Percentiles rank a stretch among this genome's conserved stretches.
phyloP scores from a whole-genome alignment of 2,329 filamentous ascomycete species.

The Colletotrichum coccodes region DNA sequence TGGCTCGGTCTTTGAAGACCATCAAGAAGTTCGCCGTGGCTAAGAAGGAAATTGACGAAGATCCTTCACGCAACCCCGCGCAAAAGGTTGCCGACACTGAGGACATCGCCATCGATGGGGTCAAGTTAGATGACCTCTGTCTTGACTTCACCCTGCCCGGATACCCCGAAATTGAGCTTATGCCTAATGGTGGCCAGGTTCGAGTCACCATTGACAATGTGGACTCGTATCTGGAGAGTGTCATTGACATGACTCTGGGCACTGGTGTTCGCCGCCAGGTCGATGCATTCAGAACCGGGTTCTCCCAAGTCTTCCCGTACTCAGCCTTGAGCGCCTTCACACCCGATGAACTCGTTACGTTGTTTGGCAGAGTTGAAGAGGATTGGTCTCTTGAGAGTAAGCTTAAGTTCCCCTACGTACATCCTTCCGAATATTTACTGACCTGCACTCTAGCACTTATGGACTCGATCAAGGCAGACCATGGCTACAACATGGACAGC shows the following conservation, averaged over 20 bases:
- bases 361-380: conserved; percentile 93
- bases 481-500: conserved; percentile 99
- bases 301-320: conserved; percentile 97
- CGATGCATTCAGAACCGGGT: conserved; percentile 89
- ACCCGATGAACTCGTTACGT: conserved; percentile 90
- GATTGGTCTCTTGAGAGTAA: conserved; percentile 98
- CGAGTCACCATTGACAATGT: conserved; percentile 91
- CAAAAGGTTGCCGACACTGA: conserved; percentile 79
- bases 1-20: conserved; percentile 86
- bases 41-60: conserved; percentile 84
- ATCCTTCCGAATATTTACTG: conserved; percentile 24
- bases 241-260: conserved; percentile 92
- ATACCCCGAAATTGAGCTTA: conserved; percentile 86
- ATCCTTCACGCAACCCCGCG: conserved; percentile 70
- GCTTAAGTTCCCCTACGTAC: conserved; percentile 45
- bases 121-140: conserved; percentile 84
- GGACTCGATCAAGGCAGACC: conserved; percentile 98
- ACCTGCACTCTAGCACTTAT: conserved; percentile 75
- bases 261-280: conserved; percentile 88
- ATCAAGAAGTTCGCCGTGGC: conserved; percentile 87
- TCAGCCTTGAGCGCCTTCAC: conserved; percentile 93
- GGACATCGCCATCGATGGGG: conserved; percentile 78
- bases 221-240: conserved; percentile 85
- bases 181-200: conserved; percentile 78
- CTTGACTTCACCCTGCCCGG: conserved; percentile 96